These are phyloP conservation scores for Globisporangium radiosum DNA, from an alignment of 352 stramenopile genomes.

Conservation along the genomic window DNA sequence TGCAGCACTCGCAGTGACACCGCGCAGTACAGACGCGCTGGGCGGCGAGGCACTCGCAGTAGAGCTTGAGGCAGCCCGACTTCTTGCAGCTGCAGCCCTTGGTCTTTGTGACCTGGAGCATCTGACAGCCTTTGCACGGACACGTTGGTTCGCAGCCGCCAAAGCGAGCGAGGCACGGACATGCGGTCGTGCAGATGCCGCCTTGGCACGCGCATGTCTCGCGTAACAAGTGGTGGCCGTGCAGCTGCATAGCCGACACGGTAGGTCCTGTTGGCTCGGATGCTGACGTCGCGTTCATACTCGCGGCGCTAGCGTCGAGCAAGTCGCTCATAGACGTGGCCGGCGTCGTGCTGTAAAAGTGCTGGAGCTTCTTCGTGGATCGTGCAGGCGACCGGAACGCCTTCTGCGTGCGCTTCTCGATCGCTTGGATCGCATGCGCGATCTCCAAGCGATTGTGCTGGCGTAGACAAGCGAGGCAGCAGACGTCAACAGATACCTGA, in stretches of 20 bases:
- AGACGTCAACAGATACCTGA: no score
- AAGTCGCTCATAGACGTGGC: not conserved
- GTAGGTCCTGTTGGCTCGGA: not conserved
- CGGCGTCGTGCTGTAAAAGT: constrained; percentile 9
- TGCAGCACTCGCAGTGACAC: constrained; percentile 81
- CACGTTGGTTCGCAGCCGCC: constrained; percentile 29
- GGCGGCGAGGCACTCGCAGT: constrained; percentile 78
- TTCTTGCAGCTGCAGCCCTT: constrained; percentile 95
- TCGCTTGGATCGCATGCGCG: constrained; percentile 39
- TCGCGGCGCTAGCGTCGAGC: no score
- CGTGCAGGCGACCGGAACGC: constrained; percentile 27
- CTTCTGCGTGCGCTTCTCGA: constrained; percentile 53
- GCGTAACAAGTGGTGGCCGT: constrained; percentile 9
- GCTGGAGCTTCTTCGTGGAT: constrained; percentile 17
- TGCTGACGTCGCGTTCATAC: not conserved
- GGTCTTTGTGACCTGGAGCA: constrained; percentile 28
- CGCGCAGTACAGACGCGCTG: constrained; percentile 62
- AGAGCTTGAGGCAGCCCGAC: constrained; percentile 95
- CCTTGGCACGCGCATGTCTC: constrained; percentile 27
- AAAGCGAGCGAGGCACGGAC: constrained; percentile 35
- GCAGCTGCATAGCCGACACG: not conserved
- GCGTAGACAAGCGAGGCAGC: not conserved
- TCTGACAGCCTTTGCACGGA: constrained; percentile 37
- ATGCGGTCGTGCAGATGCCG: constrained; percentile 34
- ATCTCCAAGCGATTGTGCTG: constrained; percentile 50